phyloP scores from a whole-genome alignment of 345 rosid genomes.

The Citropsis articulata region DNA sequence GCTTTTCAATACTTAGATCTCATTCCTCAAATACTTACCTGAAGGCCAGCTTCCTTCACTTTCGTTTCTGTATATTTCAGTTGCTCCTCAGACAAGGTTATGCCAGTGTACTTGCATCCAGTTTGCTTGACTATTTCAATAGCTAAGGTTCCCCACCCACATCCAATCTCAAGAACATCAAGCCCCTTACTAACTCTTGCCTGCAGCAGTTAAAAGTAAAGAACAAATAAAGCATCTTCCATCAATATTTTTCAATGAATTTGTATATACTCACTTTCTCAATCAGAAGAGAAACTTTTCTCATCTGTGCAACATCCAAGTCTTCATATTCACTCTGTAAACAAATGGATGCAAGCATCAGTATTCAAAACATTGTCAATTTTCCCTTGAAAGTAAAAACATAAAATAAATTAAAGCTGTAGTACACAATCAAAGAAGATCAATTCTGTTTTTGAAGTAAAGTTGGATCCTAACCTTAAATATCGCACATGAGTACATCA shows the following conservation, averaged over 20 bases:
- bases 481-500: constrained; percentile 83
- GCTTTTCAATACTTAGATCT: background rate
- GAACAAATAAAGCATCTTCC: background rate
- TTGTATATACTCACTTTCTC: constrained; percentile 48
- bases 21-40: constrained; percentile 37
- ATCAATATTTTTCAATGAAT: background rate
- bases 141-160: constrained; percentile 94
- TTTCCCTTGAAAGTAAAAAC: background rate
- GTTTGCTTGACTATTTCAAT: constrained; percentile 83
- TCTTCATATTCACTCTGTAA: constrained; percentile 64
- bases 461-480: constrained; percentile 54
- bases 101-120: constrained; percentile 84
- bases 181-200: constrained; percentile 58
- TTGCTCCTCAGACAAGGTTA: constrained; percentile 76
- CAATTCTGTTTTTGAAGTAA: background rate
- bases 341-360: background rate
- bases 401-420: background rate
- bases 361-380: background rate
- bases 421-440: background rate
- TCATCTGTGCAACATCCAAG: constrained; percentile 67
- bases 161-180: constrained; percentile 83
- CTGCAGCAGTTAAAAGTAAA: constrained; percentile 21
- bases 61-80: constrained; percentile 63
- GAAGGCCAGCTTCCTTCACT: constrained; percentile 85
- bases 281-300: constrained; percentile 65